These are phyloP conservation scores for Syncephalastrum monosporum DNA, from an alignment of 371 early-diverging fungal genomes.

Conservation along the genomic window DNA sequence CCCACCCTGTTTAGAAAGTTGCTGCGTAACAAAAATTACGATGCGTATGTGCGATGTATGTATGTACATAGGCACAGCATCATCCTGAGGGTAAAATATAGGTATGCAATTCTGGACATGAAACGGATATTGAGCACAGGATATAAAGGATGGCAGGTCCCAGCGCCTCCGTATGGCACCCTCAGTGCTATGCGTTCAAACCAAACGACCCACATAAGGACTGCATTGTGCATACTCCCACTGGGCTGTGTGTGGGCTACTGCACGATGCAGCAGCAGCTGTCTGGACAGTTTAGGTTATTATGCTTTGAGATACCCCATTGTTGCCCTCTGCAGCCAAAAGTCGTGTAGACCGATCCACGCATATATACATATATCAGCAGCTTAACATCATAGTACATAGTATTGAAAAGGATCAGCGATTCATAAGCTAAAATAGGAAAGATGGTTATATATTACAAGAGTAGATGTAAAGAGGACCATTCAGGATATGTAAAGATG, in stretches of 20 bases:
- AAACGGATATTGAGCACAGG: too few relatives aligned
- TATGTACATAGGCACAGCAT: too few relatives aligned
- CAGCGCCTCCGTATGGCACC: too few relatives aligned
- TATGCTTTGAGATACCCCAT: background rate
- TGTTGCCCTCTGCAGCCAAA: too few relatives aligned
- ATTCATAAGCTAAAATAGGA: constrained; percentile 3
- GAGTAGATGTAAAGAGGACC: constrained; percentile 2
- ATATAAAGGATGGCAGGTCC: too few relatives aligned
- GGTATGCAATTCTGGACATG: too few relatives aligned
- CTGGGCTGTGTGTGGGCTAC: constrained; percentile 4
- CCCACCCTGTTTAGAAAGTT: too few relatives aligned
- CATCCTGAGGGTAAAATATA: too few relatives aligned
- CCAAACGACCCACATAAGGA: background rate
- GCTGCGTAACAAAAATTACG: too few relatives aligned
- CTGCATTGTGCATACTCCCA: constrained; percentile 1
- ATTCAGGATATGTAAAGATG: constrained; percentile 1
- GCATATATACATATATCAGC: constrained; percentile 15
- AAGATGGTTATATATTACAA: constrained; percentile 7
- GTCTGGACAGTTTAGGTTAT: constrained; percentile 1
- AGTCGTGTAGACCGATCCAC: constrained; percentile 6
- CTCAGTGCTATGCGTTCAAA: too few relatives aligned
- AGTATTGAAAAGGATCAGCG: constrained; percentile 3
- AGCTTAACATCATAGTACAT: too few relatives aligned
- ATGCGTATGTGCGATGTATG: too few relatives aligned
- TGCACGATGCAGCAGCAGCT: constrained; percentile 4